phyloP scores from a whole-genome alignment of 106 monocot species.

The Triglochin maritima region DNA sequence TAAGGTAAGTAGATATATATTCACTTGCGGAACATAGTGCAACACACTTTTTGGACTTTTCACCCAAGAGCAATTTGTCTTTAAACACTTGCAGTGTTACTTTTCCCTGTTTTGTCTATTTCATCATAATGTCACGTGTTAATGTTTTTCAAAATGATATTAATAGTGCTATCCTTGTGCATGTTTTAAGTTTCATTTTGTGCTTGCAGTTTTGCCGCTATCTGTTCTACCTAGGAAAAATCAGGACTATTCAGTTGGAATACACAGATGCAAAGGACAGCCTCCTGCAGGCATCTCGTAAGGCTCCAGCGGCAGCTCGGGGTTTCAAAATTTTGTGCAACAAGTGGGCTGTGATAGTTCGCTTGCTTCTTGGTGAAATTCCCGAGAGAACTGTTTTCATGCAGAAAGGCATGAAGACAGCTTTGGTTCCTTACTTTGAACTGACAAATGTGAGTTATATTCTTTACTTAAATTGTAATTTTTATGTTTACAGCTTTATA shows the following conservation, averaged over 20 bases:
- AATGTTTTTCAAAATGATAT: not conserved
- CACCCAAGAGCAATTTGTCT: too few relatives aligned
- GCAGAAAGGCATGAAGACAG: slow-evolving; percentile 98
- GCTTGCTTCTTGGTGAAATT: slow-evolving; percentile 88
- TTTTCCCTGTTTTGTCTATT: not conserved
- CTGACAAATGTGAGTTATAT: slow-evolving; percentile 68
- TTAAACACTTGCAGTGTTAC: too few relatives aligned
- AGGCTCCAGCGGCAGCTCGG: slow-evolving; percentile 73
- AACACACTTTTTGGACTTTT: too few relatives aligned
- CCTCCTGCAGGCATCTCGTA: slow-evolving; percentile 86
- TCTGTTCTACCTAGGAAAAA: slow-evolving; percentile 90
- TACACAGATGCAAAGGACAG: slow-evolving; percentile 97
- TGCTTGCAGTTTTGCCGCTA: slow-evolving; percentile 70
- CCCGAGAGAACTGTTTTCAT: slow-evolving; percentile 96
- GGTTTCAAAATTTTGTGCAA: slow-evolving; percentile 92
- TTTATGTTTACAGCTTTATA: not conserved
- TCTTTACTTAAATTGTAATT: not conserved
- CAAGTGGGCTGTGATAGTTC: slow-evolving; percentile 92
- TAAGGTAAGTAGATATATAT: too few relatives aligned
- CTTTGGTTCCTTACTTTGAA: slow-evolving; percentile 84
- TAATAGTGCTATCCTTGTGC: too few relatives aligned
- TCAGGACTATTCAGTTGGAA: slow-evolving; percentile 94
- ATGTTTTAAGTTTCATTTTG: too few relatives aligned
- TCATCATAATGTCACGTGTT: not conserved
- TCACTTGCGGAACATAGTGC: too few relatives aligned